Percentiles rank a stretch among this genome's conserved stretches.
Evolutionary conservation across 352 stramenopile species (phyloP).

Genomic region (Thalassiosira exigua): DNA sequence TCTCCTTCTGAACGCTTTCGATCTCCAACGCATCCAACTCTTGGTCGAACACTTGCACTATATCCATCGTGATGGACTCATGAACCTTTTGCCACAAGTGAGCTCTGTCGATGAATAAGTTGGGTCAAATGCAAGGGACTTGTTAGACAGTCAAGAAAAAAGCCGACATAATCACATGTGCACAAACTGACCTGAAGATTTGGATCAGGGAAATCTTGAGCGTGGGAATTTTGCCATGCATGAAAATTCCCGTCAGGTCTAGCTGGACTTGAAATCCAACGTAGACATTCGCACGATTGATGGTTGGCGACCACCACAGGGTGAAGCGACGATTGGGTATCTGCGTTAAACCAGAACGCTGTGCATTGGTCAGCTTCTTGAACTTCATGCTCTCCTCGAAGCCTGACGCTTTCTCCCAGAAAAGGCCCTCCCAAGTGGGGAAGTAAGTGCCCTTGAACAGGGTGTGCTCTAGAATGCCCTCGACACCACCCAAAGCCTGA

Average conservation of each 20-base stretch:
- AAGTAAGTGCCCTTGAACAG: slow-evolving; percentile 99
- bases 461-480: slow-evolving; percentile 99
- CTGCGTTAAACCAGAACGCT: slow-evolving; percentile 99
- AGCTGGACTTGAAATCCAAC: slow-evolving; percentile 99
- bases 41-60: slow-evolving; percentile 98
- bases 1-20: slow-evolving; percentile 99
- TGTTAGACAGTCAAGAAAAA: slow-evolving; percentile 2
- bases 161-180: slow-evolving; percentile 3
- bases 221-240: slow-evolving; percentile 99
- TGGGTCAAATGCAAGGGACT: not conserved
- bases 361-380: slow-evolving; percentile 99
- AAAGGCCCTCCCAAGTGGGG: slow-evolving; percentile 99
- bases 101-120: slow-evolving; percentile 86
- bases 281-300: slow-evolving; percentile 99
- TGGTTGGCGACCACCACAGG: slow-evolving; percentile 99
- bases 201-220: slow-evolving; percentile 97
- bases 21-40: slow-evolving; percentile 99
- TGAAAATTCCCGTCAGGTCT: slow-evolving; percentile 99
- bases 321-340: slow-evolving; percentile 99
- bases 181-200: slow-evolving; percentile 75
- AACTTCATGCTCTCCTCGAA: slow-evolving; percentile 90
- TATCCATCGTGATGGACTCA: slow-evolving; percentile 97
- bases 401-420: slow-evolving; percentile 99
- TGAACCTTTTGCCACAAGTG: slow-evolving; percentile 99
- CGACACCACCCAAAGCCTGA: slow-evolving; percentile 98